Conservation (phyloP, 2,329 filamentous ascomycete species). For the Trichoderma atrobrunneum region DNA sequence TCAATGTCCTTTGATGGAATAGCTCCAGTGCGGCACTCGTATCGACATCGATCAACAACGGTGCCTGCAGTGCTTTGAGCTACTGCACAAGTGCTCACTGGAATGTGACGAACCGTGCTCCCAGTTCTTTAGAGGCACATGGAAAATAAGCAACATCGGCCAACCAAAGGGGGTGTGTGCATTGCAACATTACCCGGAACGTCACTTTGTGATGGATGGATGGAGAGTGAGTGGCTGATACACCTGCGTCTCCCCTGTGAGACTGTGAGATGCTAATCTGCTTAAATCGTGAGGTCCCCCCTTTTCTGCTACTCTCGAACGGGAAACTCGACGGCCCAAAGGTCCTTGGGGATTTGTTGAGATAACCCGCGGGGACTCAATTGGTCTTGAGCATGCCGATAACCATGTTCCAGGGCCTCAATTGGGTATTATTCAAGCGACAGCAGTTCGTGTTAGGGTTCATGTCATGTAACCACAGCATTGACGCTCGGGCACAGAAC, state of each 20-base stretch:
- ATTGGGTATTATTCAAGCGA: neutral
- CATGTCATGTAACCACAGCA: neutral
- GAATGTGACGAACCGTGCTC: conserved; percentile 11
- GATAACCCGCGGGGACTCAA: neutral
- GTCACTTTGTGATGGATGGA: neutral
- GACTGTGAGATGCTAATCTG: neutral
- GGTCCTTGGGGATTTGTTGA: neutral
- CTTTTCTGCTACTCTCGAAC: neutral
- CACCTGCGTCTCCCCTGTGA: neutral
- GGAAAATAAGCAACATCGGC: neutral
- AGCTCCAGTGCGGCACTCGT: neutral
- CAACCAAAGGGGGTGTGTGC: neutral
- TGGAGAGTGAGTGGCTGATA: neutral
- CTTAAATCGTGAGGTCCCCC: neutral
- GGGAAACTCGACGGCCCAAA: neutral
- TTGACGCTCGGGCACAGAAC: neutral
- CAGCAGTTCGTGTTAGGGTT: neutral
- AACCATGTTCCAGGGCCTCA: neutral
- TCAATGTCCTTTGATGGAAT: neutral
- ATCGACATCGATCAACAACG: neutral
- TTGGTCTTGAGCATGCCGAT: neutral
- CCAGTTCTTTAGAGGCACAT: neutral
- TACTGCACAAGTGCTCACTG: neutral
- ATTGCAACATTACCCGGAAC: neutral
- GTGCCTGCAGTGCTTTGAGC: neutral